phyloP scores from a whole-genome alignment of 2,329 filamentous ascomycete genomes.

The Alternaria sp. region DNA sequence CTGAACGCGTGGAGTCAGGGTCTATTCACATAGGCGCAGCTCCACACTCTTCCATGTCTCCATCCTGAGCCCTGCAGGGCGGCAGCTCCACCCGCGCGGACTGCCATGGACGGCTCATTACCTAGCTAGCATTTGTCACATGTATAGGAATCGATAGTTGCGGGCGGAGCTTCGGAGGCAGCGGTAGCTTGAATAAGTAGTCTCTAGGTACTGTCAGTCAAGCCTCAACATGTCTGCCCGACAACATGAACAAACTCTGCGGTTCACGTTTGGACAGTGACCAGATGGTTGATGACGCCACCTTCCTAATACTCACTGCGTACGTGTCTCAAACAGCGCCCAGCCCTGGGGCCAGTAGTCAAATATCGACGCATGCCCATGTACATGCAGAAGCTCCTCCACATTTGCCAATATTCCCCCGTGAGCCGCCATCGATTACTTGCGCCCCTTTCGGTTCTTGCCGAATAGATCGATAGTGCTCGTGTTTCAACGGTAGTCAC shows the following conservation, averaged over 20 bases:
- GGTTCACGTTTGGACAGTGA: not conserved
- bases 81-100: conserved; percentile 8
- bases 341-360: conserved; percentile 1
- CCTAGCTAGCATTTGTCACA: conserved; percentile 8
- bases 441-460: conserved; percentile 16
- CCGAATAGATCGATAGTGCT: conserved; percentile 23
- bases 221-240: conserved; percentile 1
- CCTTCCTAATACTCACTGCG: conserved; percentile 4
- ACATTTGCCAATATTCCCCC: conserved; percentile 5
- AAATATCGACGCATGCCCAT: conserved; percentile 10
- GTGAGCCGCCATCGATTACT: conserved; percentile 11
- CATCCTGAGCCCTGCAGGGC: not conserved
- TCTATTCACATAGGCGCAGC: not conserved
- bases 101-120: conserved; percentile 14
- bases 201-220: not conserved
- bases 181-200: not conserved
- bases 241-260: conserved; percentile 4
- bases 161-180: not conserved
- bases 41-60: not conserved
- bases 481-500: conserved; percentile 14
- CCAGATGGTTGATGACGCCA: conserved; percentile 6
- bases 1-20: conserved; percentile 2
- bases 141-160: conserved; percentile 10
- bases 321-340: conserved; percentile 12
- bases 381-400: not conserved